phyloP scores from a whole-genome alignment of 495 filamentous ascomycete genomes.

The Hypoxylon rickii region DNA sequence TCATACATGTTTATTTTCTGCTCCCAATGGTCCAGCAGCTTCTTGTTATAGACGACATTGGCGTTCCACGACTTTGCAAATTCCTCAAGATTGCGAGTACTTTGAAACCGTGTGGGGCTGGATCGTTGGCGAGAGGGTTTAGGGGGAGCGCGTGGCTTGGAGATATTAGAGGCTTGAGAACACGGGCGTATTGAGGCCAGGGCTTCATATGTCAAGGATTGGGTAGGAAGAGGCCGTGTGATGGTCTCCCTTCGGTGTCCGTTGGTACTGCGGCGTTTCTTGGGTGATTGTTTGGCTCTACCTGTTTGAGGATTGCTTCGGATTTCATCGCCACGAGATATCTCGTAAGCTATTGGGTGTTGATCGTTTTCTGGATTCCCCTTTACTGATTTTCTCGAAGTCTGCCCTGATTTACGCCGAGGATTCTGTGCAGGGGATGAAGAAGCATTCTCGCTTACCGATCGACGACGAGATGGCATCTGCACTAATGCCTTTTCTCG shows the following conservation, averaged over 20 bases:
- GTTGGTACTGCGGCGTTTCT: neutral
- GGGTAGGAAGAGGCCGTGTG: constrained; percentile 8
- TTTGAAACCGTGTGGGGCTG: constrained; percentile 19
- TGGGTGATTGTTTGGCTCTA: neutral
- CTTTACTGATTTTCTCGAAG: neutral
- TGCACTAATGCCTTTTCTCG: constrained; percentile 32
- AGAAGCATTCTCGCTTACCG: neutral
- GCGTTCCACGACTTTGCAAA: constrained; percentile 32
- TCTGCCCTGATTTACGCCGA: neutral
- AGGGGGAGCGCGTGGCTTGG: constrained; percentile 21
- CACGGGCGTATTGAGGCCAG: constrained; percentile 4
- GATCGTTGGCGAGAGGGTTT: neutral
- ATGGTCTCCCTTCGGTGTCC: constrained; percentile 2
- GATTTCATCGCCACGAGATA: neutral
- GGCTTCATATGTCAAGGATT: neutral
- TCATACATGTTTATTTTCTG: constrained; percentile 28
- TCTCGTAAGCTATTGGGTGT: neutral
- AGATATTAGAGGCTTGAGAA: constrained; percentile 35
- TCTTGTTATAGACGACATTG: constrained; percentile 25
- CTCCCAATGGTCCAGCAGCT: constrained; percentile 29
- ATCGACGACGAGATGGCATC: constrained; percentile 10
- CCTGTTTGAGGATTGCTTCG: neutral
- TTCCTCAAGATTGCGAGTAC: constrained; percentile 4
- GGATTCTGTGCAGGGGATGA: neutral
- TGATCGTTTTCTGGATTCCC: neutral